Evolutionary conservation across 108 stramenopile species (phyloP), one percentile per base, ranked within the genome.

Genomic region (Nitzschia putrida): DNA sequence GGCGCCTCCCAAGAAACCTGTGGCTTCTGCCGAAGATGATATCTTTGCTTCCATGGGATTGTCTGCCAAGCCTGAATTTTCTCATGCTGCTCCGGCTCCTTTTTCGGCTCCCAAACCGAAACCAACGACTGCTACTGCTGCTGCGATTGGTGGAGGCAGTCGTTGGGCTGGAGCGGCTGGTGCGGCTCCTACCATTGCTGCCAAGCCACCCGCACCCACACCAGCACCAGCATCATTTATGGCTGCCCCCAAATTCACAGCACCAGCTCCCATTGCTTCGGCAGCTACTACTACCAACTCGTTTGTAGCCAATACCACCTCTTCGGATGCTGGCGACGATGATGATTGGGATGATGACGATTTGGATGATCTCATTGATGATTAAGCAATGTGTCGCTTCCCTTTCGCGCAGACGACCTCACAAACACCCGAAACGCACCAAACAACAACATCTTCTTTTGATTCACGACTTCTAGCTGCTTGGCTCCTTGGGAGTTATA

Each of bases 1-100:
- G 16, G 18, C 23, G n/a, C 53, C 58, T 12, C 44, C 50, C 29
- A 45, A 54, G 23, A 58, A 66, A 40, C 43, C 70, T 4, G 37
- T 60, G 14, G 55, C 61, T 18, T 26, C 54, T 8, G 56, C 57
- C 49, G 72, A 74, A 9, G 81, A 82, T 65, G 85, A 86, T 64
- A 70, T 86, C 53, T 86, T 86, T 74, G 77, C 85, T 4, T 76
- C 78, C 51, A 80, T 86, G 76, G 85, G 81, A 39, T 72, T 86
- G 10, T 45, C 78, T 23, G 72, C 74, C 53, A 81, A 75, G 42
- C 81, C 81, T 20, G 65, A 41, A 37, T 79, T 76, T 63, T 37
- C 45, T n/a, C 59, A 68, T 20, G 21, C 72, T 22, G 12, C 55
- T 8, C 39, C 23, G 3, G 41, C 6, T 1, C 5, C 71, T 0